Evolutionary conservation across 345 rosid genomes (phyloP).

Genomic region (Lepidium sativum): DNA sequence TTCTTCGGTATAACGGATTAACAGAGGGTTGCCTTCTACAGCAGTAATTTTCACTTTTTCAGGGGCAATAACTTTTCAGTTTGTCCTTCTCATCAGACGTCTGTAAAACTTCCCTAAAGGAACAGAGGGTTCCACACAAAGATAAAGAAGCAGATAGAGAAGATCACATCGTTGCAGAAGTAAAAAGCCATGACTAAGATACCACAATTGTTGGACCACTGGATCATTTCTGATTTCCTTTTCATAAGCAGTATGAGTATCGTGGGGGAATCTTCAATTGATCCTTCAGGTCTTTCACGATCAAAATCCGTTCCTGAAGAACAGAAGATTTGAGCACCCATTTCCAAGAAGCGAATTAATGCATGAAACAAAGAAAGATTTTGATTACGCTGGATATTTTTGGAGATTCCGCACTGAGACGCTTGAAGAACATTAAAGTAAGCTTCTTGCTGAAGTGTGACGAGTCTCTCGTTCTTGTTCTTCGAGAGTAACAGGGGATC

Average conservation of each 20-base stretch:
- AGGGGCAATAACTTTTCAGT: not conserved
- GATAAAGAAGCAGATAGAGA: not conserved
- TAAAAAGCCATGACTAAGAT: not conserved
- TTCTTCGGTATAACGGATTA: too few relatives aligned
- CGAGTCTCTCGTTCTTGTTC: not conserved
- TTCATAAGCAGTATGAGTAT: not conserved
- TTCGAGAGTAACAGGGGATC: not conserved
- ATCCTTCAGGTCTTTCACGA: not conserved
- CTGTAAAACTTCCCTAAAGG: not conserved
- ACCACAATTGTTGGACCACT: not conserved
- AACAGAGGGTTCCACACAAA: not conserved
- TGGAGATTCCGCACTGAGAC: not conserved
- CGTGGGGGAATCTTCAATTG: not conserved
- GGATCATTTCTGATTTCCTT: not conserved
- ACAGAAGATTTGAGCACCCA: not conserved
- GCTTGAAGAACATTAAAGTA: slow-evolving; percentile 1
- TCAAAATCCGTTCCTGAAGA: slow-evolving; percentile 2
- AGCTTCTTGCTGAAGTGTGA: not conserved
- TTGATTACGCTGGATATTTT: not conserved
- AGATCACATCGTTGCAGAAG: not conserved
- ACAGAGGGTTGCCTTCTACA: not conserved
- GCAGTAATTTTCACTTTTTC: not conserved
- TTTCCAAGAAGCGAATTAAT: not conserved
- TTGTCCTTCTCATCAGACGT: not conserved
- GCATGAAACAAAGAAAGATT: not conserved